A percentile compares a stretch with the other conserved stretches of the same genome.
Conservation (phyloP, 495 filamentous ascomycete genomes). For the Aspergillus nidulans region DNA sequence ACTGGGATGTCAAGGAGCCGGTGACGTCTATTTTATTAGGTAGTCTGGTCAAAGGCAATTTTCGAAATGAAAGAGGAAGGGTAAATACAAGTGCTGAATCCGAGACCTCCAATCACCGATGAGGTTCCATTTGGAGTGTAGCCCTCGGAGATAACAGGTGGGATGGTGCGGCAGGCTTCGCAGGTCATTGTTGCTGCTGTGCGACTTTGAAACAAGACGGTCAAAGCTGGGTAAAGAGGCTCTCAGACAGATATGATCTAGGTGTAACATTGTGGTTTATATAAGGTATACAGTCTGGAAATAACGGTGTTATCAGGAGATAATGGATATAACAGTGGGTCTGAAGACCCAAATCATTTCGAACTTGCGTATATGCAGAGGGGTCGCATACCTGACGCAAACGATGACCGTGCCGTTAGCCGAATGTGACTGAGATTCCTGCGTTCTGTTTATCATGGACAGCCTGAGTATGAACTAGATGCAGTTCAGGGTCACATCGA, state of each 20-base stretch:
- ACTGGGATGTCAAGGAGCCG: constrained; percentile 29
- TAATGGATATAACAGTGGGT: background rate
- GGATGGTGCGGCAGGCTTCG: constrained; percentile 70
- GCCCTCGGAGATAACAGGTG: constrained; percentile 56
- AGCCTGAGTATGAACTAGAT: background rate
- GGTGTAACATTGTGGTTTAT: background rate
- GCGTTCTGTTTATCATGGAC: background rate
- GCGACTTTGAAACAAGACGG: background rate
- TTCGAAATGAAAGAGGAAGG: background rate
- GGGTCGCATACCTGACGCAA: too few relatives aligned
- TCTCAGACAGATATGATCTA: background rate
- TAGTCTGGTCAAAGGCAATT: too few relatives aligned
- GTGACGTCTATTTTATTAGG: constrained; percentile 36
- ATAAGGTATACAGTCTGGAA: background rate
- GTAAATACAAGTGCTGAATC: constrained; percentile 55
- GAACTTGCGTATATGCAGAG: too few relatives aligned
- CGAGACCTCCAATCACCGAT: constrained; percentile 54
- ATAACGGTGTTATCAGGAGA: background rate
- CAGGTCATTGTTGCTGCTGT: constrained; percentile 24
- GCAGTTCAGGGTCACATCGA: too few relatives aligned
- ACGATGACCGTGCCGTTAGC: background rate
- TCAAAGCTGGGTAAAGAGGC: background rate
- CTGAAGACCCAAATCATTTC: background rate
- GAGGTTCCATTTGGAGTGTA: constrained; percentile 66
- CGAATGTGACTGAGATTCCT: background rate